Evolutionary conservation across 2,329 filamentous ascomycete genomes (phyloP).

Genomic region (Emergomyces pasteurianus): DNA sequence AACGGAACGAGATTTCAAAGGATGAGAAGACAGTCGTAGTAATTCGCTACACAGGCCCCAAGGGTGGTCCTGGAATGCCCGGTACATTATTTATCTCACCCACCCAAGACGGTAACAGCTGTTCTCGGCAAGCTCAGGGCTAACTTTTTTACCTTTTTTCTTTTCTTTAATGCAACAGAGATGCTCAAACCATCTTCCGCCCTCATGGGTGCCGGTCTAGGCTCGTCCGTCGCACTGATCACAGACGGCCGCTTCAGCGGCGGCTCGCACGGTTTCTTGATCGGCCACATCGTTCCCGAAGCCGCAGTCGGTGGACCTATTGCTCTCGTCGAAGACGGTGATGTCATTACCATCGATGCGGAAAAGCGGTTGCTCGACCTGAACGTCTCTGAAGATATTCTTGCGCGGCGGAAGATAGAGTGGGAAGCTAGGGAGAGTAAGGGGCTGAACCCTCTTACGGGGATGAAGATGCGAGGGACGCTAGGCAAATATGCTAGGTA

Average conservation of each 20-base stretch:
- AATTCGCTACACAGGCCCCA: conserved; percentile 63
- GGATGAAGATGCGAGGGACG: conserved; percentile 50
- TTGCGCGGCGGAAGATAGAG: conserved; percentile 43
- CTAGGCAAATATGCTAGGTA: conserved; percentile 55
- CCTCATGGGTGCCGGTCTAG: conserved; percentile 62
- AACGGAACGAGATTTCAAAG: conserved; percentile 57
- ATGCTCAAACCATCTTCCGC: conserved; percentile 62
- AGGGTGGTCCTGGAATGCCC: conserved; percentile 62
- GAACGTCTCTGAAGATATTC: conserved; percentile 42
- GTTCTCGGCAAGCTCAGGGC: background rate
- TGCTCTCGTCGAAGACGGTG: conserved; percentile 67
- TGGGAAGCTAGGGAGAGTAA: conserved; percentile 43
- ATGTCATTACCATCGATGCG: conserved; percentile 77
- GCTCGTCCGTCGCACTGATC: conserved; percentile 57
- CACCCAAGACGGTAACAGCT: background rate
- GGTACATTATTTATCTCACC: conserved; percentile 5
- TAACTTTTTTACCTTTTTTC: background rate
- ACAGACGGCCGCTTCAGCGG: conserved; percentile 74
- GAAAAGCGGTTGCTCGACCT: conserved; percentile 34
- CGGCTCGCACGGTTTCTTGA: conserved; percentile 38
- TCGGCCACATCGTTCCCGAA: conserved; percentile 63
- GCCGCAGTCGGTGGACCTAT: conserved; percentile 82
- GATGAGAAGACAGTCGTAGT: conserved; percentile 66
- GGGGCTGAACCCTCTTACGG: conserved; percentile 37
- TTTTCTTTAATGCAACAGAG: conserved; percentile 29